These are phyloP conservation scores for Dianthus caryophyllus DNA, from an alignment of 148 eudicot species.

Conservation along the genomic window DNA sequence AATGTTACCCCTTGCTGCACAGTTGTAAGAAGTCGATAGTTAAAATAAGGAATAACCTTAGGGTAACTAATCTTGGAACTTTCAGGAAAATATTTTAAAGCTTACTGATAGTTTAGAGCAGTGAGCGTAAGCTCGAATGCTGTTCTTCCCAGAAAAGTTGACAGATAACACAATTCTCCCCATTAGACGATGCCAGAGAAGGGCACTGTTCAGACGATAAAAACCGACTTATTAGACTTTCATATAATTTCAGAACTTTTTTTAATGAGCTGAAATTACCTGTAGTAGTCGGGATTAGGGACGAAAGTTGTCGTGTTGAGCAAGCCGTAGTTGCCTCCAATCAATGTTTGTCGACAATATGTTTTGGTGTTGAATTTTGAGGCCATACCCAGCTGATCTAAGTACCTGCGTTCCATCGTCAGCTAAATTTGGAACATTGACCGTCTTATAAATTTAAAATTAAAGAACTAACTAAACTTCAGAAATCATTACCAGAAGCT, in stretches of 20 bases:
- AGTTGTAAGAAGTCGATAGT: neutral
- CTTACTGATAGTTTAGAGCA: conserved; percentile 84
- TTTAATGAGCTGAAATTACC: conserved; percentile 33
- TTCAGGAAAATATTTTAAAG: neutral
- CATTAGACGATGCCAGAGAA: conserved; percentile 87
- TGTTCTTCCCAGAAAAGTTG: conserved; percentile 51
- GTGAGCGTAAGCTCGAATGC: conserved; percentile 74
- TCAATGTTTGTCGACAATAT: conserved; percentile 76
- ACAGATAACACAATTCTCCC: conserved; percentile 67
- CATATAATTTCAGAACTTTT: neutral
- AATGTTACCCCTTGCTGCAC: conserved; percentile 66
- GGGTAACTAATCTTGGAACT: neutral
- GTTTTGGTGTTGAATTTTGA: conserved; percentile 61
- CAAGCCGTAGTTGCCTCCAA: conserved; percentile 93
- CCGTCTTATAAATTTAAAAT: neutral
- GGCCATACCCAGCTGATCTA: conserved; percentile 86
- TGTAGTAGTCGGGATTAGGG: conserved; percentile 96
- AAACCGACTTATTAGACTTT: conserved; percentile 9
- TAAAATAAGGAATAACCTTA: neutral
- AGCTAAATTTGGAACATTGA: neutral
- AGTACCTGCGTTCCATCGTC: conserved; percentile 46
- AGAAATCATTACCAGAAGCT: conserved; percentile 69
- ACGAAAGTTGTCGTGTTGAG: conserved; percentile 71
- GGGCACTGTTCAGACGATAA: conserved; percentile 54
- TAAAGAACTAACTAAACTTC: neutral